These are phyloP conservation scores for Wickerhamiella nectarea DNA, from an alignment of 805 yeast species.

Conservation along the genomic window DNA sequence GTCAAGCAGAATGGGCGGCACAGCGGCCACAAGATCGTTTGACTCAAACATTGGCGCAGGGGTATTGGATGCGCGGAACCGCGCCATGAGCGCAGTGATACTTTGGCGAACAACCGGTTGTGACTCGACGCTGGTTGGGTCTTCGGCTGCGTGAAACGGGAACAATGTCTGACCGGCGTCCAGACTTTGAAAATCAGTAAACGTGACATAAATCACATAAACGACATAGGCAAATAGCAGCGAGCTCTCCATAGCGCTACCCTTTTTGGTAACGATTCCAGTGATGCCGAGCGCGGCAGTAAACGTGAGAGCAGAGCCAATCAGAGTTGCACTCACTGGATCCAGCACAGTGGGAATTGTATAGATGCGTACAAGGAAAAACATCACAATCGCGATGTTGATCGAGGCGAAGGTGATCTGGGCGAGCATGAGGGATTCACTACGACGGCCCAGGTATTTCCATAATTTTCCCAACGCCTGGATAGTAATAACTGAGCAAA, in stretches of 20 bases:
- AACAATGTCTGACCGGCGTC: conserved; percentile 10
- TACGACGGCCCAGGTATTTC: conserved; percentile 45
- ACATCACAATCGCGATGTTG: conserved; percentile 60
- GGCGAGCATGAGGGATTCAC: conserved; percentile 69
- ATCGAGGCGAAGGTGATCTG: conserved; percentile 61
- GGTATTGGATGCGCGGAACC: not conserved
- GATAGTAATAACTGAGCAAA: conserved; percentile 79
- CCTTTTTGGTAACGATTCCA: conserved; percentile 72
- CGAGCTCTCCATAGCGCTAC: conserved; percentile 84
- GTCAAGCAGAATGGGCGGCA: conserved; percentile 30
- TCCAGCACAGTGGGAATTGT: conserved; percentile 55
- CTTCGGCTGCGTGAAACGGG: conserved; percentile 8
- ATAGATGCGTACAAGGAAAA: conserved; percentile 72
- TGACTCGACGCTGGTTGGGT: not conserved
- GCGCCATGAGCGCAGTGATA: not conserved
- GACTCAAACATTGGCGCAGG: not conserved
- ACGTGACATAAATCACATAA: conserved; percentile 81
- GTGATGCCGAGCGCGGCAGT: conserved; percentile 61
- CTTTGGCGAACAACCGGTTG: not conserved
- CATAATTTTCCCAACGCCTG: conserved; percentile 83
- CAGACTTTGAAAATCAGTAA: conserved; percentile 57
- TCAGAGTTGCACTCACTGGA: conserved; percentile 58
- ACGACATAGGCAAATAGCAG: conserved; percentile 81
- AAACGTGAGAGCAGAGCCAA: conserved; percentile 73
- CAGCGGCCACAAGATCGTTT: conserved; percentile 17